phyloP scores from a whole-genome alignment of 352 stramenopile species.

The Pythium myriotylum region DNA sequence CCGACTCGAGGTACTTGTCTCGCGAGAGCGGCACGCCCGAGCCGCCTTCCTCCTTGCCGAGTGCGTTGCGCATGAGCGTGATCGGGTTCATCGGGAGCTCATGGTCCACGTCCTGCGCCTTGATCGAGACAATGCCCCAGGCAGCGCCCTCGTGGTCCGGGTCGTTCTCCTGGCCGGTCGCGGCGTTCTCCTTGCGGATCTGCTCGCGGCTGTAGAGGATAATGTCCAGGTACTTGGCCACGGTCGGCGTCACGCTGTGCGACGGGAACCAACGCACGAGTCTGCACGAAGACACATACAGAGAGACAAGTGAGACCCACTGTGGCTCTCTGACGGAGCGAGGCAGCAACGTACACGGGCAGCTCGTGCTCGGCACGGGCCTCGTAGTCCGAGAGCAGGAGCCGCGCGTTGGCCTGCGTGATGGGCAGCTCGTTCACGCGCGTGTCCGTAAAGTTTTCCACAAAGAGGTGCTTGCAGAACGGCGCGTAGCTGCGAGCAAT shows the following conservation, averaged over 20 bases:
- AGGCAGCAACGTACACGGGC: constrained; percentile 91
- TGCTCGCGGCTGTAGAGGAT: constrained; percentile 99
- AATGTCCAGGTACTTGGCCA: constrained; percentile 96
- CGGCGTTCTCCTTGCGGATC: constrained; percentile 95
- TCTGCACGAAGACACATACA: constrained; percentile 28
- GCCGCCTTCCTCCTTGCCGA: constrained; percentile 95
- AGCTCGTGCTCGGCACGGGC: constrained; percentile 93
- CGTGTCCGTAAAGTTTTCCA: constrained; percentile 93
- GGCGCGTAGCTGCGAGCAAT: constrained; percentile 89
- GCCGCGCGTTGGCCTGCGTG: constrained; percentile 92
- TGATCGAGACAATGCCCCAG: constrained; percentile 97
- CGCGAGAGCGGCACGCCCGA: constrained; percentile 83
- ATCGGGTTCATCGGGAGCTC: constrained; percentile 99
- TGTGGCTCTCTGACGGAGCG: too few relatives aligned
- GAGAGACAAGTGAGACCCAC: background rate
- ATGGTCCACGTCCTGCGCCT: constrained; percentile 94
- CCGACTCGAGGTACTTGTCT: constrained; percentile 80
- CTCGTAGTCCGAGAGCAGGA: constrained; percentile 94
- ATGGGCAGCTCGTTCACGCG: constrained; percentile 91
- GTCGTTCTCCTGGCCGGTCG: constrained; percentile 51
- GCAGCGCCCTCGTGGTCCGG: constrained; percentile 64
- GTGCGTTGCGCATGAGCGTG: constrained; percentile 97
- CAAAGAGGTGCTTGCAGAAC: constrained; percentile 99
- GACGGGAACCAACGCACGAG: constrained; percentile 91
- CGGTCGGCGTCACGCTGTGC: constrained; percentile 82